Evolutionary conservation across 495 filamentous ascomycete species (phyloP).

Genomic region (Aspergillus carlsbadensis): DNA sequence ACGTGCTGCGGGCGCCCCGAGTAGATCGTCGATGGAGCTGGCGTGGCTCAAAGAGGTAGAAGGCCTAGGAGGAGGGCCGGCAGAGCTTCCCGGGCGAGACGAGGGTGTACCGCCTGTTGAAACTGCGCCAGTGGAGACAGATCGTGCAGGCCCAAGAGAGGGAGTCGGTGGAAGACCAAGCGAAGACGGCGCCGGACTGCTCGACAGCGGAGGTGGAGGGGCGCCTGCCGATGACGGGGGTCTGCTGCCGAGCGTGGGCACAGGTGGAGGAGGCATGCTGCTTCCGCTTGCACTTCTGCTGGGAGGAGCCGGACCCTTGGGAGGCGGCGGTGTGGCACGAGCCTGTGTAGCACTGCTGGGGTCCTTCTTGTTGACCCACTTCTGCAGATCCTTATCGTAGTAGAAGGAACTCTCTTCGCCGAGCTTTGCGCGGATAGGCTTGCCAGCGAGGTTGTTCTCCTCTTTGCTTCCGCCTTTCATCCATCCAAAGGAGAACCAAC

Average conservation of each 20-base stretch:
- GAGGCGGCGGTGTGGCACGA: constrained; percentile 53
- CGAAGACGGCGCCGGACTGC: constrained; percentile 41
- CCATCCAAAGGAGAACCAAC: constrained; percentile 84
- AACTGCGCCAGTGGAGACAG: constrained; percentile 38
- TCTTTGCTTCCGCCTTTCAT: constrained; percentile 73
- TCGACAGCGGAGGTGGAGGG: constrained; percentile 33
- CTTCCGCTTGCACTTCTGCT: constrained; percentile 38
- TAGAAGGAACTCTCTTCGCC: constrained; percentile 92
- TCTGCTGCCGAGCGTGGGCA: constrained; percentile 32
- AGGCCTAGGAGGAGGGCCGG: constrained; percentile 47
- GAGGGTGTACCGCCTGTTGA: constrained; percentile 35
- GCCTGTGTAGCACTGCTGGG: constrained; percentile 45
- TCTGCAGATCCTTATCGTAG: constrained; percentile 90
- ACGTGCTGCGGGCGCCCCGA: constrained; percentile 66
- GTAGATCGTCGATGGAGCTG: constrained; percentile 81
- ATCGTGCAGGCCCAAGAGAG: constrained; percentile 25
- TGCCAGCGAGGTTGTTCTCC: constrained; percentile 50
- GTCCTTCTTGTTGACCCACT: constrained; percentile 97
- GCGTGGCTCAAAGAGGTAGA: constrained; percentile 71
- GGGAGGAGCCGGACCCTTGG: constrained; percentile 44
- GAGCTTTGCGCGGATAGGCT: constrained; percentile 90
- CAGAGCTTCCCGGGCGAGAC: constrained; percentile 29
- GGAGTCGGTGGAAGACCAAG: constrained; percentile 33
- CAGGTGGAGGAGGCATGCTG: constrained; percentile 38
- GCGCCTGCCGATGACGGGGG: constrained; percentile 42